Evolutionary conservation across 1,284 basidiomycete species (phyloP), one percentile per base, ranked within the genome.

Genomic region (Marasmius oreades): DNA sequence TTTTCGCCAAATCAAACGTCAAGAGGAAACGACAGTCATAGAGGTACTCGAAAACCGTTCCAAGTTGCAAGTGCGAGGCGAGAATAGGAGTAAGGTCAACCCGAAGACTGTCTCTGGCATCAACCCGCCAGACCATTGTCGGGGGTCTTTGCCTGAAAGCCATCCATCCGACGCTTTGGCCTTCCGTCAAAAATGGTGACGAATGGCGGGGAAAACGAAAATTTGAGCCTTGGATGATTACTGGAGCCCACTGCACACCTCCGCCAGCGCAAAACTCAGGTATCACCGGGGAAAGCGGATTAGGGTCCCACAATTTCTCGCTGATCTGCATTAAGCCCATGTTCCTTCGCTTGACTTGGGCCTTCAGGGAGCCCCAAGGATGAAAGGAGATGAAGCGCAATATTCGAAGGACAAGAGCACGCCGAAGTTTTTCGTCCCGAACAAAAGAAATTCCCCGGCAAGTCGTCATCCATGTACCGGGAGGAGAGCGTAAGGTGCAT

Each of bases 351-450:
- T 77, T 70, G 2, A 75, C 80, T 63, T 90, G 84, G 4, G 88
- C 80, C 16, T 72, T 74, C 20, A 77, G 61, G 45, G 83, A 82
- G 3, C 90, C 90, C 90, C 90, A 92, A 2, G 88, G 85, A 34
- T 79, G 74, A 46, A 82, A 83, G 1, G 89, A 91, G 43, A 84
- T 71, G 63, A 82, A 87, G 12, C 88, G 86, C 31, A 89, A 70
- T 47, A 85, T 77, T 23, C 86, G 84, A 23, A 83, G 74, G 53
- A 88, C 67, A 23, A 90, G 66, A 1, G 78, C 77, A 44, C 66
- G 63, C 42, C 71, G 77, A 18, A 82, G 65, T 1, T 71, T 62
- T 0, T 66, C 65, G 52, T 78, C 72, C 5, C 66, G 62, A 39
- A 79, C 70, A 1, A 62, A 47, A 16, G 62, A 59, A 1, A 85